phyloP scores from a whole-genome alignment of 495 filamentous ascomycete species.

The Hypomontagnella submonticulosa region DNA sequence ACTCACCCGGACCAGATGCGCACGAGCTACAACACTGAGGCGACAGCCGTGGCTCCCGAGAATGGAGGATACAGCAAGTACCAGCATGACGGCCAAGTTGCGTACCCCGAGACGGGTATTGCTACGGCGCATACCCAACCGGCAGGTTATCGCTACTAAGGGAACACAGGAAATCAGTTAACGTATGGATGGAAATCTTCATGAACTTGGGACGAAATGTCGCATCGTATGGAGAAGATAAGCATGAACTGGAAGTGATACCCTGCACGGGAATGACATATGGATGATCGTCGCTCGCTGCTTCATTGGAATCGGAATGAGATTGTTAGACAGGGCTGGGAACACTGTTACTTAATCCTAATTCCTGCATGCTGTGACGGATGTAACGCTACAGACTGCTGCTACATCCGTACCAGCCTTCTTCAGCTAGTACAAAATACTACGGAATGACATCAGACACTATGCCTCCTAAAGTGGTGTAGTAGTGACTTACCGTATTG shows the following conservation, averaged over 20 bases:
- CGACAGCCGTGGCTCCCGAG: conserved; percentile 48
- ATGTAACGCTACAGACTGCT: conserved; percentile 1
- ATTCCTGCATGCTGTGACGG: conserved; percentile 10
- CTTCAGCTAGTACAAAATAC: too few relatives aligned
- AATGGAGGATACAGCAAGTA: conserved; percentile 46
- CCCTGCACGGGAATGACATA: conserved; percentile 36
- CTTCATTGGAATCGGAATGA: conserved; percentile 22
- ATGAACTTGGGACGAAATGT: conserved; percentile 22
- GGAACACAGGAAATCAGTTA: neutral
- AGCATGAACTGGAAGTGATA: conserved; percentile 37
- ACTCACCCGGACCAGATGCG: conserved; percentile 53
- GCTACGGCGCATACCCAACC: conserved; percentile 33
- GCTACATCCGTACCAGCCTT: too few relatives aligned
- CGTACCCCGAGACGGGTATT: conserved; percentile 42
- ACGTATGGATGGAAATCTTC: neutral
- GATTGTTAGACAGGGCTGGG: conserved; percentile 17
- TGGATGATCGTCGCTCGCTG: conserved; percentile 31
- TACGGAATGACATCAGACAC: too few relatives aligned
- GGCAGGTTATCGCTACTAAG: conserved; percentile 38
- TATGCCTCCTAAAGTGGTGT: too few relatives aligned
- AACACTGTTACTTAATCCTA: conserved; percentile 17
- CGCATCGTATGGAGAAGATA: conserved; percentile 13
- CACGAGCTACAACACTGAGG: conserved; percentile 55
- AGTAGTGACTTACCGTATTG: too few relatives aligned
- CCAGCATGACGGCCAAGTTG: conserved; percentile 43